Percentiles rank a stretch among this genome's conserved stretches.
phyloP scores from a whole-genome alignment of 2,329 filamentous ascomycete genomes.

The Stagonosporopsis rhizophila region DNA sequence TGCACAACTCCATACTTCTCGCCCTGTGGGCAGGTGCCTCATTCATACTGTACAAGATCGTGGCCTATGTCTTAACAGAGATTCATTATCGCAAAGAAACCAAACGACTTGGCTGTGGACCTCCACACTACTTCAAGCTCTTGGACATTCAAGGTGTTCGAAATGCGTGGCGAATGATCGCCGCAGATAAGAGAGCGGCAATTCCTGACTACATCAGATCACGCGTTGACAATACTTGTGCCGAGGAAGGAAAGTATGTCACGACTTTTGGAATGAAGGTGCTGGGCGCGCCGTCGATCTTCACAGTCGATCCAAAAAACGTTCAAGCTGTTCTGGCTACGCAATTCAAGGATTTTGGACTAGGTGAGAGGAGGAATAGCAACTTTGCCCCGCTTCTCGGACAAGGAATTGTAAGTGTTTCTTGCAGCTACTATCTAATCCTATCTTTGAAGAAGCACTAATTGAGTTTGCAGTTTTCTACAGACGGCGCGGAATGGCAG shows the following conservation, averaged over 20 bases:
- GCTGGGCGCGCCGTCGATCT: conserved; percentile 21
- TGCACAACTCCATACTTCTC: conserved; percentile 39
- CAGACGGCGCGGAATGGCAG: conserved; percentile 42
- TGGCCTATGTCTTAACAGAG: conserved; percentile 33
- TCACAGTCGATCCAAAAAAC: conserved; percentile 55
- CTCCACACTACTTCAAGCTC: conserved; percentile 48
- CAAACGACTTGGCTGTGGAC: conserved; percentile 54
- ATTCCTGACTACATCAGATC: conserved; percentile 41
- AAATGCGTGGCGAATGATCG: conserved; percentile 50
- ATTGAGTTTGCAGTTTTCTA: conserved; percentile 33
- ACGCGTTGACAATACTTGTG: conserved; percentile 27
- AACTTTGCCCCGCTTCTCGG: conserved; percentile 52
- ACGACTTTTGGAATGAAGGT: conserved; percentile 38
- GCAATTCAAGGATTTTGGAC: conserved; percentile 55
- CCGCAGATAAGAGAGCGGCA: conserved; percentile 45
- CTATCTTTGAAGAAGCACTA: background rate
- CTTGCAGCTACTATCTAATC: background rate
- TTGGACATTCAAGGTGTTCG: conserved; percentile 61
- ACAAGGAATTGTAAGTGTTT: conserved; percentile 43
- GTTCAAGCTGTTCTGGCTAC: conserved; percentile 54
- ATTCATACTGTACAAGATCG: conserved; percentile 42
- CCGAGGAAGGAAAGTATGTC: conserved; percentile 26
- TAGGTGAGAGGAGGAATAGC: conserved; percentile 45
- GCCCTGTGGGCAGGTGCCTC: conserved; percentile 38
- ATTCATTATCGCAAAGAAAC: conserved; percentile 45